Evolutionary conservation across 148 eudicot species (phyloP).

Genomic region (Talinum fruticosum): DNA sequence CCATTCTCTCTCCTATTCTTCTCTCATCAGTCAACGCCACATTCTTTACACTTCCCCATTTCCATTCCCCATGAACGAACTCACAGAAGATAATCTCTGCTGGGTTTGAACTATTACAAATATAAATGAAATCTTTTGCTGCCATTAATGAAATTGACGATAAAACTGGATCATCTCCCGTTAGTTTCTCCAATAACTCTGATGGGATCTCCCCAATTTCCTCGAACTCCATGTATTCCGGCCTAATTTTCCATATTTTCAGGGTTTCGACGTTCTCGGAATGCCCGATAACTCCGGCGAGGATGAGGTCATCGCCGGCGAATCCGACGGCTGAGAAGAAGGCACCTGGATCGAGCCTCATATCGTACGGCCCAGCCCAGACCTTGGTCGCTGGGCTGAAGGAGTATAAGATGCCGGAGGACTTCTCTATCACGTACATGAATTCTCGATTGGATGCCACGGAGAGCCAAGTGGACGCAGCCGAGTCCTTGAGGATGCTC

Average conservation of each 20-base stretch:
- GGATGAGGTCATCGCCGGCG: slow-evolving; percentile 33
- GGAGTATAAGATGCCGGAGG: slow-evolving; percentile 42
- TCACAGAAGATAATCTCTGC: slow-evolving; percentile 46
- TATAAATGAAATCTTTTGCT: slow-evolving; percentile 32
- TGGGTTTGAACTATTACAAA: slow-evolving; percentile 34
- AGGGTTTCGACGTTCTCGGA: slow-evolving; percentile 21
- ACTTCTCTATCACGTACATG: slow-evolving; percentile 43
- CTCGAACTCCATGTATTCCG: slow-evolving; percentile 20
- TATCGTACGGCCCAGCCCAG: slow-evolving; percentile 47
- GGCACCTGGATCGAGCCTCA: slow-evolving; percentile 37
- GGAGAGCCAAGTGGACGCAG: slow-evolving; percentile 58
- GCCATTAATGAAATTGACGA: slow-evolving; percentile 32
- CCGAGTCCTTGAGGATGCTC: slow-evolving; percentile 35
- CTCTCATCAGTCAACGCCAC: slow-evolving; percentile 24
- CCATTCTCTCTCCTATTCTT: slow-evolving; percentile 34
- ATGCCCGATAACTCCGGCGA: slow-evolving; percentile 43
- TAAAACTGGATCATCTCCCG: slow-evolving; percentile 20
- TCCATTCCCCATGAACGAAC: slow-evolving; percentile 27
- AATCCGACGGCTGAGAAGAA: slow-evolving; percentile 38
- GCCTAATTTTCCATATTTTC: slow-evolving; percentile 43
- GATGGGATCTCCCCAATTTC: slow-evolving; percentile 55
- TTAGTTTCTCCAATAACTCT: slow-evolving; percentile 38
- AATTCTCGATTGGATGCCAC: slow-evolving; percentile 29
- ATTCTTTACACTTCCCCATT: slow-evolving; percentile 51
- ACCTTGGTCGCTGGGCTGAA: slow-evolving; percentile 33